These are phyloP conservation scores for Hypoxylon subgilvum DNA, from an alignment of 495 filamentous ascomycete genomes.

Conservation along the genomic window DNA sequence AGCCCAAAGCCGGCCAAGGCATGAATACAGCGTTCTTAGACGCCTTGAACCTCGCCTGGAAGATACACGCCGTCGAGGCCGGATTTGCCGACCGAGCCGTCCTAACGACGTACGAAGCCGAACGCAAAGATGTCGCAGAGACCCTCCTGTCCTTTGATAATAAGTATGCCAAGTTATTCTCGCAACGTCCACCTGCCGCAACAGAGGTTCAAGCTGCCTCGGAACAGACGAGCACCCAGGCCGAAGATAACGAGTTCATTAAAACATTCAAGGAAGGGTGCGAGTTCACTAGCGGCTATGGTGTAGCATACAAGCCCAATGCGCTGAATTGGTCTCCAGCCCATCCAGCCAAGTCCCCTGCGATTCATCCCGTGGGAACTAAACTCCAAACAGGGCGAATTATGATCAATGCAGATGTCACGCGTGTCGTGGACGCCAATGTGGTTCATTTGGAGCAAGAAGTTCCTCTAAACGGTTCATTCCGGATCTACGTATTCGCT, in stretches of 20 bases:
- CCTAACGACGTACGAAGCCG: slow-evolving; percentile 73
- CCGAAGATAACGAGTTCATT: slow-evolving; percentile 70
- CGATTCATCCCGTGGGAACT: slow-evolving; percentile 68
- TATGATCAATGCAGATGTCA: slow-evolving; percentile 76
- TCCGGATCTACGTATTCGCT: slow-evolving; percentile 83
- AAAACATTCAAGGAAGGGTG: slow-evolving; percentile 74
- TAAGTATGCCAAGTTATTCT: slow-evolving; percentile 72
- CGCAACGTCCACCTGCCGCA: slow-evolving; percentile 61
- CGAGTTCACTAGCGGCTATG: slow-evolving; percentile 73
- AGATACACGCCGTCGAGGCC: slow-evolving; percentile 72
- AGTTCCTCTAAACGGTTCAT: slow-evolving; percentile 83
- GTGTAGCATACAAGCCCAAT: slow-evolving; percentile 70
- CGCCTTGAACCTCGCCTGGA: slow-evolving; percentile 83
- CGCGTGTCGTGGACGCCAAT: slow-evolving; percentile 83
- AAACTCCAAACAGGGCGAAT: slow-evolving; percentile 72
- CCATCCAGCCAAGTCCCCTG: slow-evolving; percentile 71
- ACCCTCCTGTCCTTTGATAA: slow-evolving; percentile 76
- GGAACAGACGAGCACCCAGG: slow-evolving; percentile 29
- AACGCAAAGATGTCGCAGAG: slow-evolving; percentile 72
- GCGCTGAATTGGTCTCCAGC: slow-evolving; percentile 66
- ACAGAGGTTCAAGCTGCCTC: slow-evolving; percentile 56
- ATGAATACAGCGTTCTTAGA: slow-evolving; percentile 88
- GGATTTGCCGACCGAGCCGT: slow-evolving; percentile 63
- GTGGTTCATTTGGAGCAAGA: slow-evolving; percentile 87
- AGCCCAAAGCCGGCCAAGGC: slow-evolving; percentile 82